Conservation (phyloP, 2,329 filamentous ascomycete species). For the Dactylonectria estremocensis region DNA sequence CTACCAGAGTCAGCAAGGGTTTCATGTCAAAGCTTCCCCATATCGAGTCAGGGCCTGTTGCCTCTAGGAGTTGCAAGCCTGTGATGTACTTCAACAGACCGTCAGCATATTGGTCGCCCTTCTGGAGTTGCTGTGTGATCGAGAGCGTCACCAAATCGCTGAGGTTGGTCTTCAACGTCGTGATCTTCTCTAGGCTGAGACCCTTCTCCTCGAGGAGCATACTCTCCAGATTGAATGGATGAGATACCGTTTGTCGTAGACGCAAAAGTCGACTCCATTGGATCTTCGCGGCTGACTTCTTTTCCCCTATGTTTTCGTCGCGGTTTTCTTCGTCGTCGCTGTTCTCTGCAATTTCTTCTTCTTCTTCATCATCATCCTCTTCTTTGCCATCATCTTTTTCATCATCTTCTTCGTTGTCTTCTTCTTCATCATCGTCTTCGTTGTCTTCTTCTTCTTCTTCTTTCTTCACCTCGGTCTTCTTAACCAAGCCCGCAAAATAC, state of each 20-base stretch:
- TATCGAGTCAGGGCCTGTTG: constrained; percentile 24
- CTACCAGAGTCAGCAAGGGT: constrained; percentile 24
- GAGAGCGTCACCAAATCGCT: neutral
- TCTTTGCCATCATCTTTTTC: no score
- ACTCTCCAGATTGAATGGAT: constrained; percentile 49
- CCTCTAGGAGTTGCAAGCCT: constrained; percentile 33
- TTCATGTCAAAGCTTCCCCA: constrained; percentile 41
- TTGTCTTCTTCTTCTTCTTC: neutral
- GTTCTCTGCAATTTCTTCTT: neutral
- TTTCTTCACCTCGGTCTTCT: neutral
- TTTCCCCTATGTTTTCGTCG: neutral
- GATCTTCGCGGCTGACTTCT: neutral
- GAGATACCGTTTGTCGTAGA: constrained; percentile 46
- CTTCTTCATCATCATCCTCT: no score
- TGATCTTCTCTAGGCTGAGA: neutral
- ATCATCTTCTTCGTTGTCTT: no score
- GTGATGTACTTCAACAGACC: constrained; percentile 24
- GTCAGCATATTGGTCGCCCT: neutral
- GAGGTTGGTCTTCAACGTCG: neutral
- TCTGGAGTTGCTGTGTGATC: constrained; percentile 28
- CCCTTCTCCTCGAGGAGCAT: constrained; percentile 32
- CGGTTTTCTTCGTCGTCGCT: no score
- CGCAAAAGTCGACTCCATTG: constrained; percentile 3
- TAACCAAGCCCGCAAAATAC: neutral
- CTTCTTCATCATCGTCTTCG: no score